phyloP scores from a whole-genome alignment of 2,329 filamentous ascomycete species.

The Cercospora sp. region DNA sequence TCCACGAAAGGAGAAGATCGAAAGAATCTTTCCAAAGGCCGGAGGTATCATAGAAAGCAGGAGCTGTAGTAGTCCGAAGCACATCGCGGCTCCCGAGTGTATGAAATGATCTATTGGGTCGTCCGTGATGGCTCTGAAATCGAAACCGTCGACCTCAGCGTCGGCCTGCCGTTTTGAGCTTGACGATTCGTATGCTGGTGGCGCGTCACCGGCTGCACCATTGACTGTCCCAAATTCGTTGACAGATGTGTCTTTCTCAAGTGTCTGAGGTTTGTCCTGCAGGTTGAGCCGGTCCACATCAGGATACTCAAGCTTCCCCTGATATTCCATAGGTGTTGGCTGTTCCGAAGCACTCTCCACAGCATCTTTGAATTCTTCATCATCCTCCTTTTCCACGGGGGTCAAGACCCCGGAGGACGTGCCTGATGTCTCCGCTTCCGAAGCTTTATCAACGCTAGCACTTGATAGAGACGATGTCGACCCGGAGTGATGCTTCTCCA shows the following conservation, averaged over 20 bases:
- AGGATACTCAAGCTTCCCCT: slow-evolving; percentile 47
- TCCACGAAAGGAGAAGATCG: slow-evolving; percentile 86
- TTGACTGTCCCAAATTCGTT: neutral
- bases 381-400: slow-evolving; percentile 39
- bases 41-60: slow-evolving; percentile 93
- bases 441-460: slow-evolving; percentile 3
- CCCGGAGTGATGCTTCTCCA: slow-evolving; percentile 40
- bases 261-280: slow-evolving; percentile 26
- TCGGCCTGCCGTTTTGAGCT: slow-evolving; percentile 13
- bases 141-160: slow-evolving; percentile 50
- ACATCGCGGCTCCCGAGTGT: slow-evolving; percentile 84
- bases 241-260: neutral
- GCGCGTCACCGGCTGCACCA: neutral
- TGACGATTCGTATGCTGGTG: neutral
- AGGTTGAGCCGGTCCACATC: slow-evolving; percentile 32
- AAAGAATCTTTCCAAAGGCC: slow-evolving; percentile 80
- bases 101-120: slow-evolving; percentile 84
- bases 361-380: slow-evolving; percentile 60
- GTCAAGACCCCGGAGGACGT: slow-evolving; percentile 26
- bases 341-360: slow-evolving; percentile 51
- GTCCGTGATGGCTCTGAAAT: slow-evolving; percentile 63
- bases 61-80: slow-evolving; percentile 81
- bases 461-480: slow-evolving; percentile 10
- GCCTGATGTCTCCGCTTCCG: slow-evolving; percentile 11
- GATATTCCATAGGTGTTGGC: slow-evolving; percentile 51